Base-by-base conservation (phyloP, 2,329 filamentous ascomycete species). In the Penicillium sp. region DNA sequence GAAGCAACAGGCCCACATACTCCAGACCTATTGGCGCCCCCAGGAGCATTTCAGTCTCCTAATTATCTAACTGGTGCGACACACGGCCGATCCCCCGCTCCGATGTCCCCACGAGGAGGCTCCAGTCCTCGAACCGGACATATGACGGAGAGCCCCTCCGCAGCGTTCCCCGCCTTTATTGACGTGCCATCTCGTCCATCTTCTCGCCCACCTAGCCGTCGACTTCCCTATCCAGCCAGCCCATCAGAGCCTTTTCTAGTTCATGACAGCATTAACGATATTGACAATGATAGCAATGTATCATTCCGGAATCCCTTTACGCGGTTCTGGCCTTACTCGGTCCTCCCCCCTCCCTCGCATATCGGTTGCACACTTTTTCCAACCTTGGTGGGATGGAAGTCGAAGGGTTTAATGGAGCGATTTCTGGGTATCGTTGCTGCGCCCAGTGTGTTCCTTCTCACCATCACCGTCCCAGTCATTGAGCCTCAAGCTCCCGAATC, bases 401-500 rank as follows among this genome's bases (percentile, higher is more conserved):
- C 89, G 27, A 98, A 97, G 75, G 86, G 81, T n/a, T 74, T 89
- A n/a, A 92, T 88, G 86, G 93, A 93, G 67, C 92, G 90, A 69
- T 77, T 92, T 45, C 78, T 97, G 48, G 93, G 92, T 43, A 67
- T 95, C 11, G 82, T 96, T 37, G 93, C 93, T 8, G 88, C 92
- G n/a, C 91, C 93, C 1, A 96, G 90, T 66, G 92, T 99, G 37
- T 91, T 99, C 61, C 77, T 98, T 2, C 81, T 99, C 4, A 93
- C 93, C 0, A 86, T 95, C 47, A 99, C 95, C 0, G 75, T 99
- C 4, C 95, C 96, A 0, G 92, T 99, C 0, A 91, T 96, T 6
- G 93, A 98, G 67, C 84, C 85, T 1, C 81, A 85, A 21, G 80
- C 75, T 35, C 71, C 83, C 8, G 83, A 86, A 13, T 75, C 79